Evolutionary conservation across 192 early-diverging fungal genomes (phyloP), one percentile per base, ranked within the genome.

Genomic region (Globomyces pollinis-pini): DNA sequence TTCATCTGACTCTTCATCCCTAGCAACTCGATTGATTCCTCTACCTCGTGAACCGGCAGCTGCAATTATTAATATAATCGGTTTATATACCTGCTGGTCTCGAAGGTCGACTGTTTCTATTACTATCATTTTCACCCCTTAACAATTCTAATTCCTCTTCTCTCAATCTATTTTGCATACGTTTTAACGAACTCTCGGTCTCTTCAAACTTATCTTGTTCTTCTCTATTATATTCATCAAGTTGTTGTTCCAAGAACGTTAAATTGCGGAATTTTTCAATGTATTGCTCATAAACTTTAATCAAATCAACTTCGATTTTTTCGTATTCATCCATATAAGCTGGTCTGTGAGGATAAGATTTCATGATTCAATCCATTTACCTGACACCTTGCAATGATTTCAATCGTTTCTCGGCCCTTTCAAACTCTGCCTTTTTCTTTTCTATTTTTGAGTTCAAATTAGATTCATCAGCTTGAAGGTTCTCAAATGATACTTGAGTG

Each of bases 261-360:
- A 78, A 57, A 51, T 80, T 80, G 21, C 73, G 43, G 63, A 76
- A 76, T 52, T 62, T 69, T 28, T 75, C 68, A 70, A 75, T 75
- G 50, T 80, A 80, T 29, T 43, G 51, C 33, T 80, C 63, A 35
- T 78, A 80, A 1, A 77, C 60, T 42, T 59, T 67, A 18, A 56
- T 60, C 18, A 80, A 49, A 28, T 80, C 78, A n/a, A 57, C 54
- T 60, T 80, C 75, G 34, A 80, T 71, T 42, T 71, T 70, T 53
- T 80, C 78, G 47, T 72, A 80, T 49, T 80, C 78, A 51, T 80
- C 78, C 78, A 80, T 80, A 54, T 73, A 80, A 20, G 78, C 76
- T 5, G 78, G 78, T 29, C 74, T 70, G 20, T 5, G 24, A 24
- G 15, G 20, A 18, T 32, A 44, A 20, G 1, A 8, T 32, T n/a